Base-by-base conservation (phyloP, 1,139 yeast genomes). In the Taphrina deformans region DNA sequence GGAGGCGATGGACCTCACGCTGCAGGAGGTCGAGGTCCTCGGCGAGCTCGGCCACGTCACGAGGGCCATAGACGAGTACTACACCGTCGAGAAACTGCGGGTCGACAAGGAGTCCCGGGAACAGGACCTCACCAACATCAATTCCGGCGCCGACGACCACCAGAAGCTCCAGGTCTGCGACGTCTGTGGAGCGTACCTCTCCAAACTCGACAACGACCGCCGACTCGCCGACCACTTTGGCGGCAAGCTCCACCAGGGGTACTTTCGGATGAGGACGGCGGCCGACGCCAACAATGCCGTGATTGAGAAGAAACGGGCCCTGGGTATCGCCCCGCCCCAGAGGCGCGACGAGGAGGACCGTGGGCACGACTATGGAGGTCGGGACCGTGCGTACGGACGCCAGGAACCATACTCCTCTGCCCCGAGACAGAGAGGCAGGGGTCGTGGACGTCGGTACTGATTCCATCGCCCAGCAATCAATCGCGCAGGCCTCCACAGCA, bases 161-260 rank as follows among this genome's bases (percentile, higher is more conserved):
- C 98, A 92, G 72, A 89, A 89, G 73, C 79, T 92, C 61, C 97
- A 91, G 74, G 96, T 90, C 0, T 93, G 99, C 76, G 89, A 85
- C 70, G 86, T 85, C 1, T 93, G 99, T 77, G 97, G 97, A 0
- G 97, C 97, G 0, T 90, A 87, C 73, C 79, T 93, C 65, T 89
- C 96, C 3, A 79, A 96, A 67, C 79, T 91, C 66, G 99, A 93
- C 75, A 89, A 88, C 69, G 98, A 92, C 74, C 80, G 93, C 72
- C 81, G 98, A 69, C 79, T 93, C 70, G 96, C 96, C 0, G 97
- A 90, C 72, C 99, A 93, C 76, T 91, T 90, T 73, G 78, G 87
- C 41, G 99, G 99, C 3, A 91, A 71, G 61, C 61, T 69, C 45
- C 67, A 65, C 40, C 65, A 55, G 46, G 67, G 67, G 9, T 65